Evolutionary conservation across 306 rosid genomes (phyloP), one percentile per base, ranked within the genome.

Genomic region (barrel medic (Medicago truncatula)): DNA sequence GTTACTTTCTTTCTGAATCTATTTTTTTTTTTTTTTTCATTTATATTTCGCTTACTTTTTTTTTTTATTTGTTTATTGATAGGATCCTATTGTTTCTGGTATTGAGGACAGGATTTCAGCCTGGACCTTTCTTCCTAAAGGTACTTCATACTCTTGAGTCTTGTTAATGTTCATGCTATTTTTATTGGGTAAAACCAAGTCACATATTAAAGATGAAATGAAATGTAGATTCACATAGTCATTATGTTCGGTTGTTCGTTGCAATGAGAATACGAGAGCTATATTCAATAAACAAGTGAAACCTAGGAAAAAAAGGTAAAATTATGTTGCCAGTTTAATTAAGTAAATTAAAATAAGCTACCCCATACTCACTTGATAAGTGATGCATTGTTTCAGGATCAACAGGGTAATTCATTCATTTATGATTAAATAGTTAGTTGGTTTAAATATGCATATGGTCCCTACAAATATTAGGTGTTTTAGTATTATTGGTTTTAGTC

Each of bases 101-200:
- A 90, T 96, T 67, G 99, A 95, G 89, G 98, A 90, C 79, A 96
- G 88, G 93, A 85, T 96, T 83, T 81, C 99, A 60, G 67, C 99
- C 0, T 96, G 94, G 99, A 89, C 99, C 74, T 96, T 96, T 83
- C 98, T 96, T 83, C 99, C 99, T 16, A 96, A 90, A 90, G 99
- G 98, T 96, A 83, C 56, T 61, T 31, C 21, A 71, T 61, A 63
- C 17, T 69, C 28, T 28, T 38, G n/a, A 36, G n/a, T n/a, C n/a
- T n/a, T n/a, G n/a, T n/a, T 60, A 75, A 63, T 47, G 5, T 47
- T 47, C 53, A 3, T 47, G 15, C 53, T 13, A 12, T 47, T 13
- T 53, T 53, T 17, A 17, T 17, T 17, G 1, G 21, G 2, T 3
- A 3, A 44, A 11, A 11, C 5, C 49, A 44, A 11, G 14, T 44